phyloP scores from a whole-genome alignment of 148 eudicot species.

The Oxyria digyna region DNA sequence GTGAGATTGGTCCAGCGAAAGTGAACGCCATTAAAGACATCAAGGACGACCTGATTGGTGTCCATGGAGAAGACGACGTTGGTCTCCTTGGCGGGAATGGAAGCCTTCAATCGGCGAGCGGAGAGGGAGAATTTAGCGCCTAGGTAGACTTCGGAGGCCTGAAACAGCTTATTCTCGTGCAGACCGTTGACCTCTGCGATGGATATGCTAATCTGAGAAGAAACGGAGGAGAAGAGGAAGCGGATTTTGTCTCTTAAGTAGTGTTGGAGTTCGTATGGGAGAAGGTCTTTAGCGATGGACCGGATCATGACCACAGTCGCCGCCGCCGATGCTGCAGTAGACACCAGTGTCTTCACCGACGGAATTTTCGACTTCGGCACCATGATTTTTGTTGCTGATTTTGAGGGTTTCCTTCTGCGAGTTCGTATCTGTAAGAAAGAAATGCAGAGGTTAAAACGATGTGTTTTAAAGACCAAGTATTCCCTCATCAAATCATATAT shows the following conservation, averaged over 20 bases:
- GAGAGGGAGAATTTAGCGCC: conserved; percentile 4
- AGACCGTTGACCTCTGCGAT: not conserved
- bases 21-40: conserved; percentile 13
- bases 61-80: conserved; percentile 17
- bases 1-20: conserved; percentile 14
- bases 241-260: not conserved
- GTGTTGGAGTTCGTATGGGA: conserved; percentile 2
- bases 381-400: too few species aligned
- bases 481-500: too few species aligned
- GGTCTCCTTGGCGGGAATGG: conserved; percentile 9
- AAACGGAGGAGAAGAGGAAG: not conserved
- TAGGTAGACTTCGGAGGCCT: not conserved
- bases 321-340: not conserved
- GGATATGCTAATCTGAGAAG: not conserved
- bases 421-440: too few species aligned
- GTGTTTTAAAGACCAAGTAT: too few species aligned
- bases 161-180: conserved; percentile 3
- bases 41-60: conserved; percentile 14
- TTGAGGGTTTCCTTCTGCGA: too few species aligned
- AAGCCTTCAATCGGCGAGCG: not conserved
- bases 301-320: not conserved
- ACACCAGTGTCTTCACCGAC: not conserved
- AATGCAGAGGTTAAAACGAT: too few species aligned
- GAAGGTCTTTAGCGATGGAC: not conserved
- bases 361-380: conserved; percentile 2